Conservation (phyloP, 148 eudicot species). For the Limonium bicolor region DNA sequence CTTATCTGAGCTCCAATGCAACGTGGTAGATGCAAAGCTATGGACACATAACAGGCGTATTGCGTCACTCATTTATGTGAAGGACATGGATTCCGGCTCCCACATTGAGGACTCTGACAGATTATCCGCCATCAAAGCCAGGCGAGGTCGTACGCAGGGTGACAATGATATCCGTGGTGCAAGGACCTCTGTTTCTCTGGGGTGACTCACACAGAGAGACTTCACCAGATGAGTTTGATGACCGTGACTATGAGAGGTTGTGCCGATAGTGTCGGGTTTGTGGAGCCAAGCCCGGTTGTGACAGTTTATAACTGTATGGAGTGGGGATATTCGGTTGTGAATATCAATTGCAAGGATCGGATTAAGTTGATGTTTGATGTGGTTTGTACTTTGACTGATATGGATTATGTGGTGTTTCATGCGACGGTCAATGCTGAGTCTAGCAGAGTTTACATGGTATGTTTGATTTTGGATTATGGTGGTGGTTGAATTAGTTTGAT, state of each 20-base stretch:
- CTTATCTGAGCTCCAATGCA: constrained; percentile 43
- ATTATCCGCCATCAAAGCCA: constrained; percentile 33
- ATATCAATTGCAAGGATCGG: constrained; percentile 67
- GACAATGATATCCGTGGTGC: constrained; percentile 78
- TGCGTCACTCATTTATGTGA: constrained; percentile 61
- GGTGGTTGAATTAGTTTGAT: background rate
- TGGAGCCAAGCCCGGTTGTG: constrained; percentile 35
- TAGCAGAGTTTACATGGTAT: constrained; percentile 51
- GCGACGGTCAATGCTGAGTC: constrained; percentile 57
- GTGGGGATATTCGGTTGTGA: constrained; percentile 65
- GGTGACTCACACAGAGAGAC: constrained; percentile 66
- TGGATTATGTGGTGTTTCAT: constrained; percentile 79
- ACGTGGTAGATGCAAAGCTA: constrained; percentile 66
- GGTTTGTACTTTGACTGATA: constrained; percentile 82
- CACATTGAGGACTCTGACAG: constrained; percentile 48
- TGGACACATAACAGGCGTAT: constrained; percentile 95
- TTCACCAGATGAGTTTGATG: constrained; percentile 93
- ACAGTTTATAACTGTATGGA: constrained; percentile 54
- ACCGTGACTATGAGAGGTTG: constrained; percentile 65
- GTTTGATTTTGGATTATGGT: background rate
- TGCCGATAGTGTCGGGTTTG: constrained; percentile 12
- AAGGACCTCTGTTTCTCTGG: constrained; percentile 45
- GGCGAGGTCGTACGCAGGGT: constrained; percentile 60
- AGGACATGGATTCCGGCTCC: constrained; percentile 54
- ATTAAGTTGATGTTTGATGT: constrained; percentile 76